phyloP scores from a whole-genome alignment of 2,329 filamentous ascomycete species.

The Pezicula radicicola region DNA sequence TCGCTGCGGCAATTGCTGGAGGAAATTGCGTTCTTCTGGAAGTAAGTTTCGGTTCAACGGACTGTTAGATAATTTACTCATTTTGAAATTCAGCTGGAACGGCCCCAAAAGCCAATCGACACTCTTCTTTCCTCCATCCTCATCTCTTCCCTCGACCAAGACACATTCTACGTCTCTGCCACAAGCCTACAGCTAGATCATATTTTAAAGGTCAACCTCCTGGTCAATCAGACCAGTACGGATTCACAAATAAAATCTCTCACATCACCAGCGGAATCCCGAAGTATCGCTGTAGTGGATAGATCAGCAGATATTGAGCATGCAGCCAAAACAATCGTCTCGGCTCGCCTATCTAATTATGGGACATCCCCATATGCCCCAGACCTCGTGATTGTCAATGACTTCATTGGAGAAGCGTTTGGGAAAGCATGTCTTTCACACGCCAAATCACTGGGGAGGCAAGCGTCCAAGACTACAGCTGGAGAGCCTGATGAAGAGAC shows the following conservation, averaged over 20 bases:
- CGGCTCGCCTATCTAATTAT: constrained; percentile 51
- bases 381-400: constrained; percentile 62
- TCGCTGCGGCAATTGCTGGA: constrained; percentile 44
- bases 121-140: constrained; percentile 36
- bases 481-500: not conserved
- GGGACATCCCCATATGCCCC: constrained; percentile 59
- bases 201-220: constrained; percentile 17
- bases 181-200: constrained; percentile 24
- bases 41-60: constrained; percentile 27
- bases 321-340: constrained; percentile 50
- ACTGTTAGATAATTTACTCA: not conserved
- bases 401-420: constrained; percentile 55
- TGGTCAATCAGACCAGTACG: constrained; percentile 8
- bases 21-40: constrained; percentile 49
- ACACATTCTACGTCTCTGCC: constrained; percentile 43
- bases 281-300: constrained; percentile 56
- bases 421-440: constrained; percentile 7
- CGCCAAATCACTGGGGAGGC: not conserved
- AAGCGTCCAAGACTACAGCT: too few species aligned
- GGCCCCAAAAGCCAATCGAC: constrained; percentile 33
- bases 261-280: constrained; percentile 32
- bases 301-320: constrained; percentile 50
- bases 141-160: constrained; percentile 38
- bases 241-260: constrained; percentile 17
- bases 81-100: constrained; percentile 5